Evolutionary conservation across 495 filamentous ascomycete species (phyloP), one percentile per base, ranked within the genome.

Genomic region (Neurospora sp.): DNA sequence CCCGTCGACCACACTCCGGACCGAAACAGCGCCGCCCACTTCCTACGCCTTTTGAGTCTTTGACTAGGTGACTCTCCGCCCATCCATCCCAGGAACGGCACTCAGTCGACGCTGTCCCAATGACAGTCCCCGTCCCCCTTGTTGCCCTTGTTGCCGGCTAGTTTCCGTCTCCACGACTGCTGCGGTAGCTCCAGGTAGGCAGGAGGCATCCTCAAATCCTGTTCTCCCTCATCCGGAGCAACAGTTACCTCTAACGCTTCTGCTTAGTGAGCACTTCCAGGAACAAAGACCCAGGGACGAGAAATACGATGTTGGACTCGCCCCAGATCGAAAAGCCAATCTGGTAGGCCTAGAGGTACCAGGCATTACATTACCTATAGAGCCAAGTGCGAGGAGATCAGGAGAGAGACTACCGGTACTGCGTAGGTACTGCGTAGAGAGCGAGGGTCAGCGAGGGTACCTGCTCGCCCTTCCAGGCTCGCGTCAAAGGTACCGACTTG

Each of bases 101-200:
- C 12, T 5, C 37, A 8, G 31, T 35, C 20, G 23, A 62, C 48
- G 48, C 48, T 54, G 42, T 44, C 42, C 42, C 10, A 48, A 48
- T 23, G 46, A 20, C 41, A 48, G 44, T 16, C 23, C 85, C 85
- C 9, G 4, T 5, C n/a, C 48, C 48, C 44, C 18, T 44, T 46
- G 42, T 46, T n/a, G 12, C 18, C 42, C 48, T 27, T 62, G 48
- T 62, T 62, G 48, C 48, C 48, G 48, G 48, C 48, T 62, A 62
- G 54, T 62, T 62, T 62, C 54, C 46, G 46, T 54, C 20, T 54
- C 46, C 46, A 27, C 46, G 46, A 27, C 46, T 54, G 46, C 46
- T 54, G 20, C 20, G 46, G 46, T 54, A 54, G 46, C 46, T 27
- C 46, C 20, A 54, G 46, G 46, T 23, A 23, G 48, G 11, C 46